These are phyloP conservation scores for Paxillus involutus DNA, from an alignment of 768 basidiomycete genomes.

Conservation along the genomic window DNA sequence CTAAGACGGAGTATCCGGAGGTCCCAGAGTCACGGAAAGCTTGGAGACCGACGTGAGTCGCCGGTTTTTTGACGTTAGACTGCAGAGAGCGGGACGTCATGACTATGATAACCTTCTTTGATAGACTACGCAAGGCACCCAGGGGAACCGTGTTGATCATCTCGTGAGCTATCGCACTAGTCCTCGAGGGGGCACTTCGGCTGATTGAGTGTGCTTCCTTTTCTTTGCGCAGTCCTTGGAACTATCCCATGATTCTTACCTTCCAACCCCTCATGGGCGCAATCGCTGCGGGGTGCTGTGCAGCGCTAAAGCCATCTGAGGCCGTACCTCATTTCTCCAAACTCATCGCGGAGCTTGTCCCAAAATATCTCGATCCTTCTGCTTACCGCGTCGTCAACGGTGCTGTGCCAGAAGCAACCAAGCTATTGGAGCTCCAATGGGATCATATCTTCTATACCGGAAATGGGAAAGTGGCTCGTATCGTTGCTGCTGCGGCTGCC, in stretches of 20 bases:
- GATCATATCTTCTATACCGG: conserved; percentile 41
- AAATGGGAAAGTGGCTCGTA: conserved; percentile 25
- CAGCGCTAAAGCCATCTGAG: conserved; percentile 69
- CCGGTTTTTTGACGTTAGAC: no score
- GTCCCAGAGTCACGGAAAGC: conserved; percentile 41
- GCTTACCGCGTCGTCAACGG: conserved; percentile 57
- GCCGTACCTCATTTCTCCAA: conserved; percentile 42
- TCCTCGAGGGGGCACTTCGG: not conserved
- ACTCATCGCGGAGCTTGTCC: conserved; percentile 53
- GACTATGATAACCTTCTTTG: not conserved
- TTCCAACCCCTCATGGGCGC: conserved; percentile 67
- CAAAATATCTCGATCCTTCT: conserved; percentile 52
- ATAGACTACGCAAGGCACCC: conserved; percentile 47
- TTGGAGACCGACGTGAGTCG: conserved; percentile 47
- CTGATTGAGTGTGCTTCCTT: not conserved
- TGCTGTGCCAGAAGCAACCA: conserved; percentile 38
- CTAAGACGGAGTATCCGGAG: conserved; percentile 39
- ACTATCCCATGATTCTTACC: conserved; percentile 57
- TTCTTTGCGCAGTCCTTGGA: conserved; percentile 53
- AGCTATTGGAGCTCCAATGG: conserved; percentile 30
- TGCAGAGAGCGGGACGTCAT: no score
- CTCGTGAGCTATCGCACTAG: conserved; percentile 39
- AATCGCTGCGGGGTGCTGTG: conserved; percentile 73
- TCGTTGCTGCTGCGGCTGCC: conserved; percentile 25
- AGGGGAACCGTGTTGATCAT: conserved; percentile 66